phyloP scores from a whole-genome alignment of 805 yeast genomes.

The Groenewaldozyma tartarivorans region DNA sequence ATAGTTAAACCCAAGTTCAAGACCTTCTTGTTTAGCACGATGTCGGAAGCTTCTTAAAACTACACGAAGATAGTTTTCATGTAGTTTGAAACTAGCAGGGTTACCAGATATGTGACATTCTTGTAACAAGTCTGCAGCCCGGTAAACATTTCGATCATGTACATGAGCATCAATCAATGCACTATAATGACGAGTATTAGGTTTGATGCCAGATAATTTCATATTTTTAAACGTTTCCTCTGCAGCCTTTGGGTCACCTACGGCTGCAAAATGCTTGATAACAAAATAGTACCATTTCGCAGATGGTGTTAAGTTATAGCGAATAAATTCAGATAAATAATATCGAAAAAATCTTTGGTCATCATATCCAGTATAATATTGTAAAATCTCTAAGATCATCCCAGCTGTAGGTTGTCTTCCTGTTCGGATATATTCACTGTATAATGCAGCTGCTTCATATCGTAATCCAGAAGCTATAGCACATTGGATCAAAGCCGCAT shows the following conservation, averaged over 20 bases:
- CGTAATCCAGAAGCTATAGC: background rate
- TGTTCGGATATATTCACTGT: background rate
- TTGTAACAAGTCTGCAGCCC: background rate
- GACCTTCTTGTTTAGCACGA: background rate
- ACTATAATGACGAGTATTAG: background rate
- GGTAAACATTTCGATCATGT: background rate
- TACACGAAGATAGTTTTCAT: background rate
- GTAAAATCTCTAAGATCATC: background rate
- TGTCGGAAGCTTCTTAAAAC: background rate
- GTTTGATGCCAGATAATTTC: background rate
- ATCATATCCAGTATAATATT: background rate
- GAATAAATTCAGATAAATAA: background rate
- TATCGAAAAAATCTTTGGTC: background rate
- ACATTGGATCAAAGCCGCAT: constrained; percentile 26
- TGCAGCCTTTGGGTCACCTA: background rate
- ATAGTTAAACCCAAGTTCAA: background rate
- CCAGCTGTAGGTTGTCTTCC: background rate
- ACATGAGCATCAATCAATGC: background rate
- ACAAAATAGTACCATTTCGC: background rate
- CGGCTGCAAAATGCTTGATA: background rate
- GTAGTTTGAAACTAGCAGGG: background rate
- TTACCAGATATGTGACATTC: background rate
- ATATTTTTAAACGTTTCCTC: background rate
- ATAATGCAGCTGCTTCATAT: background rate
- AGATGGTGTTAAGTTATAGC: background rate